Evolutionary conservation across 2,329 filamentous ascomycete genomes (phyloP).

Genomic region (Magnaporthiopsis rhizophila): DNA sequence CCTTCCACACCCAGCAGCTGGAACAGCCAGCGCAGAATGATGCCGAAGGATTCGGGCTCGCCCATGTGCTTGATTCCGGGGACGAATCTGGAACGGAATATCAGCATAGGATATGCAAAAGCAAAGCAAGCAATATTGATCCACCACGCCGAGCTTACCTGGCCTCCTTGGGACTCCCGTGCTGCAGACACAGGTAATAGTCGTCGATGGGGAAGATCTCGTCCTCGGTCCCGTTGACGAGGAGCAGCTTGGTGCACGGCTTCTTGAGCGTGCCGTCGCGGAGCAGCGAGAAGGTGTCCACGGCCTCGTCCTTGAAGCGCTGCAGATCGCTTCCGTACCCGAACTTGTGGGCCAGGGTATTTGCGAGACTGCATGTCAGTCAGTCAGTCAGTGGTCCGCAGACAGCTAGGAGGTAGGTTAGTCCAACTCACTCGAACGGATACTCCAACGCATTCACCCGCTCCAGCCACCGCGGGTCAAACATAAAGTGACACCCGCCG

Average conservation of each 20-base stretch:
- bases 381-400: background rate
- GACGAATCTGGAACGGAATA: constrained; percentile 18
- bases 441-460: constrained; percentile 49
- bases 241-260: constrained; percentile 37
- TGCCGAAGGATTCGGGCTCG: constrained; percentile 23
- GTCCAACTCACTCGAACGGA: constrained; percentile 37
- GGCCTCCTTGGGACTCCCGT: constrained; percentile 44
- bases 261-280: constrained; percentile 45
- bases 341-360: constrained; percentile 23
- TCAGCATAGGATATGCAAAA: background rate
- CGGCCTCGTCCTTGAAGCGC: constrained; percentile 22
- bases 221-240: constrained; percentile 50
- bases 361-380: constrained; percentile 10
- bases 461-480: constrained; percentile 44
- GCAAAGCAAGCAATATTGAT: too few species aligned
- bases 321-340: constrained; percentile 25
- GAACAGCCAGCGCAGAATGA: constrained; percentile 25
- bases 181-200: constrained; percentile 43
- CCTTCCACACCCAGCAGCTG: constrained; percentile 21
- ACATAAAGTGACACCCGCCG: constrained; percentile 52
- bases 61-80: constrained; percentile 26
- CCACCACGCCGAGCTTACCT: background rate
- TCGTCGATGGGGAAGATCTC: constrained; percentile 57
- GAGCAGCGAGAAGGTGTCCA: constrained; percentile 42
- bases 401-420: too few species aligned